A percentile compares a stretch with the other conserved stretches of the same genome.
These are phyloP conservation scores for Allomyces arbusculus DNA, from an alignment of 192 early-diverging fungal species.

Conservation along the genomic window DNA sequence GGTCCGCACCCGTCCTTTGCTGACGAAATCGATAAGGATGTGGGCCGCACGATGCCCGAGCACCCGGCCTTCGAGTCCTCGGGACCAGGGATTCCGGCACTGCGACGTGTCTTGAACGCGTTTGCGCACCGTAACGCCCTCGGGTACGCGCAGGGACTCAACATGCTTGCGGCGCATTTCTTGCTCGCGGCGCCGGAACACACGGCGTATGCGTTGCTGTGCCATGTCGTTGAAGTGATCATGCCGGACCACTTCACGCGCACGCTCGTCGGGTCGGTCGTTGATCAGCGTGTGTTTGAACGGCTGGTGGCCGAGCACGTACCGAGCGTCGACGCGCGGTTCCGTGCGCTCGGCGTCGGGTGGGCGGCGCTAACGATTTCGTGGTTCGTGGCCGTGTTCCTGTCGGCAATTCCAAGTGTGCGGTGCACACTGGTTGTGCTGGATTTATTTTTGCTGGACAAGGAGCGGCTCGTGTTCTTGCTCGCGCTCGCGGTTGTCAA, in stretches of 20 bases:
- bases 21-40: constrained; percentile 47
- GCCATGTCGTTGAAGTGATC: constrained; percentile 29
- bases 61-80: constrained; percentile 32
- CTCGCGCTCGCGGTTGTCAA: background rate
- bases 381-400: background rate
- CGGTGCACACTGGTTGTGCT: background rate
- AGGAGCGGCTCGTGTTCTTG: background rate
- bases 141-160: constrained; percentile 41
- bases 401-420: background rate
- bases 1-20: constrained; percentile 10
- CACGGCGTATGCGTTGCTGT: constrained; percentile 37
- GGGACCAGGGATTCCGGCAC: constrained; percentile 21
- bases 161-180: constrained; percentile 33
- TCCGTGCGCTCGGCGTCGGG: background rate
- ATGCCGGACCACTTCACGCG: constrained; percentile 39
- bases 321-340: constrained; percentile 5
- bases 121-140: constrained; percentile 40
- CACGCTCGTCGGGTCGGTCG: constrained; percentile 34
- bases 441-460: background rate
- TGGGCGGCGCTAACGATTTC: background rate
- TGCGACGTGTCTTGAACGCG: constrained; percentile 28
- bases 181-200: constrained; percentile 30
- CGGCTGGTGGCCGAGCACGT: constrained; percentile 20
- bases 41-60: constrained; percentile 29
- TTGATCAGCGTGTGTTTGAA: constrained; percentile 33